Conservation (phyloP, 139 green algal genomes). For the Chlamydomonas sp. region DNA sequence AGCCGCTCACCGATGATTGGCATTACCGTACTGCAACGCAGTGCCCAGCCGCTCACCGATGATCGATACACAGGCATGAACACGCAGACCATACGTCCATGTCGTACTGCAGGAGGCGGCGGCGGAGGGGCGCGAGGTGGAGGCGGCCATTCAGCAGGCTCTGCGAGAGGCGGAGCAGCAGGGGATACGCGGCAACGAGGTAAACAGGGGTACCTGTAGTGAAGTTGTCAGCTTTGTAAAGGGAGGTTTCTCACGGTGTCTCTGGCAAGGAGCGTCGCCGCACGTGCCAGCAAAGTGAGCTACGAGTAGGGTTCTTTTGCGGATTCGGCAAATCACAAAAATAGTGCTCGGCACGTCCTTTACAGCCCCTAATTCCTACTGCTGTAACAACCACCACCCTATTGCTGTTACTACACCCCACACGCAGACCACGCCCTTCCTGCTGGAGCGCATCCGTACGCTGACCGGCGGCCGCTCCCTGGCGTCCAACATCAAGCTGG, state of each 20-base stretch:
- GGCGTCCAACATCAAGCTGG: conserved; percentile 91
- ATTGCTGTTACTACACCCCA: no score
- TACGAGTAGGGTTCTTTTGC: no score
- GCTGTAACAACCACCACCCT: no score
- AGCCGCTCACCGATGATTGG: no score
- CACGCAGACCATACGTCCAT: no score
- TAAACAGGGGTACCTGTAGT: neutral
- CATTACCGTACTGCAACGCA: no score
- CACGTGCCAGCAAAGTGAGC: no score
- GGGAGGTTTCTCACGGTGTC: neutral
- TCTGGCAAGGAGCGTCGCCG: no score
- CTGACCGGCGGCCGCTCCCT: conserved; percentile 87
- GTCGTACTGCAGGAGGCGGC: conserved; percentile 48
- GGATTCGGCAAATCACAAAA: no score
- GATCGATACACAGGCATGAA: no score
- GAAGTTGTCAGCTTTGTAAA: neutral
- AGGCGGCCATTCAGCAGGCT: conserved; percentile 72
- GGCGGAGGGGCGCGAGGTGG: conserved; percentile 71
- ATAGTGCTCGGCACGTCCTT: neutral
- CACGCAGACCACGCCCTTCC: conserved; percentile 88
- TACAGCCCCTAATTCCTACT: neutral
- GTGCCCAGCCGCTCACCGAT: no score
- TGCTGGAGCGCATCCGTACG: conserved; percentile 86
- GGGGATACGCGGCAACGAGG: conserved; percentile 70
- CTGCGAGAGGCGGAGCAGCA: conserved; percentile 75